A percentile compares a stretch with the other conserved stretches of the same genome.
Evolutionary conservation across 352 stramenopile species (phyloP).

Genomic region (Vaucheria bursata): DNA sequence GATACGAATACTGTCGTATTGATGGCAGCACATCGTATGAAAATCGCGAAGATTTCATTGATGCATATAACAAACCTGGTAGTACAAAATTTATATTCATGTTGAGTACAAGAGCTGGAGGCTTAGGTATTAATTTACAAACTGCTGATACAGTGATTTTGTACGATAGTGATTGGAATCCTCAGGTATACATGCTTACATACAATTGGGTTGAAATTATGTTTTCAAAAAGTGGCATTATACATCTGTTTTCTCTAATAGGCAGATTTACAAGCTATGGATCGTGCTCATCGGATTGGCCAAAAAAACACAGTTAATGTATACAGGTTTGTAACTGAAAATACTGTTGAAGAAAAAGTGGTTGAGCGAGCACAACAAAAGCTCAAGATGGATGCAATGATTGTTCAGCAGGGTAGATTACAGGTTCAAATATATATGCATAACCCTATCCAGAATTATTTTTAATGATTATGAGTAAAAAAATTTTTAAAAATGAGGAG

Average conservation of each 20-base stretch:
- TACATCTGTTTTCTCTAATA: no score
- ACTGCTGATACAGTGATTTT: constrained; percentile 99
- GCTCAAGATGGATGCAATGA: constrained; percentile 77
- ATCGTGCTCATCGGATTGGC: constrained; percentile 96
- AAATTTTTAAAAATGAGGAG: background rate
- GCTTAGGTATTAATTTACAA: constrained; percentile 96
- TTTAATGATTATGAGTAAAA: background rate
- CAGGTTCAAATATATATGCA: background rate
- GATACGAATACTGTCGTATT: constrained; percentile 88
- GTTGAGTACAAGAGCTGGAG: constrained; percentile 91
- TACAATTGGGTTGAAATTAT: no score
- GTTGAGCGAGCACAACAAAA: constrained; percentile 69
- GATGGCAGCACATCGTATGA: constrained; percentile 86
- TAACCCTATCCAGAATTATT: background rate
- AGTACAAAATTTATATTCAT: constrained; percentile 97
- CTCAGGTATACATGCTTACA: no score
- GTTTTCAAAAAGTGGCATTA: no score
- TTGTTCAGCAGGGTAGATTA: constrained; percentile 75
- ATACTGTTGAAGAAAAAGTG: constrained; percentile 95
- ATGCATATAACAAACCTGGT: constrained; percentile 87
- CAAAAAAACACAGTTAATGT: constrained; percentile 97
- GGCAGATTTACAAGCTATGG: constrained; percentile 93
- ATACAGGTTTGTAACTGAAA: constrained; percentile 96
- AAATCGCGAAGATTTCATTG: constrained; percentile 85
- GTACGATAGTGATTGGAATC: constrained; percentile 98